Evolutionary conservation across 495 filamentous ascomycete species (phyloP), one percentile per base, ranked within the genome.

Genomic region (Daldinia decipiens): DNA sequence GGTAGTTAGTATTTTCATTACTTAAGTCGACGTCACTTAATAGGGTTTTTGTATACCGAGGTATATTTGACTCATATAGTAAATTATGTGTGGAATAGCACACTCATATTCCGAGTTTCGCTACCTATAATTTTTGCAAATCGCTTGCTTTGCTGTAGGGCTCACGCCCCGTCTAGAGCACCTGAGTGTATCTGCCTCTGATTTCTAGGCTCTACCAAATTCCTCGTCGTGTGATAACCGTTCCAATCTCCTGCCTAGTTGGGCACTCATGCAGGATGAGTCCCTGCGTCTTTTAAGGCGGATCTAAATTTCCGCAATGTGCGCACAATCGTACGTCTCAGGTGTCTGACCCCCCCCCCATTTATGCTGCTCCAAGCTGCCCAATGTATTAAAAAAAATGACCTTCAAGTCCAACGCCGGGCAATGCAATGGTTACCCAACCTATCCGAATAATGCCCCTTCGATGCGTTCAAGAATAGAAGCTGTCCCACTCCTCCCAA

Each of bases 221-320:
- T 34, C 13, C 27, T 43, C 17, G 4, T 19, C 52, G 11, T 3
- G 51, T 26, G 27, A 53, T 56, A 4, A 11, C 19, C n/a, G 13
- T 31, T 17, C 31, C 36, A 50, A 55, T 38, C 63, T 56, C 31
- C 64, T 61, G 31, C 59, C 64, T 38, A 39, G 64, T 72, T 57
- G 59, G 69, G 69, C 69, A 72, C 40, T 56, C 31, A 68, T 64
- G 69, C 69, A 67, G 60, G 59, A 50, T 63, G 54, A 59, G 50
- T 53, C 53, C 59, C 58, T 67, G 59, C 40, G n/a, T 61, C 62
- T 52, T 67, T 53, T 51, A 32, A 19, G 31, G 32, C 47, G 26
- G 57, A 59, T 55, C 45, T 59, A 38, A 50, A 51, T 50, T 57
- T 65, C 57, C 51, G 55, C 26, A 13, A 50, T 39, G 54, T 15